These are phyloP conservation scores for Amphibolis antarctica DNA, from an alignment of 106 monocot species.

Conservation along the genomic window DNA sequence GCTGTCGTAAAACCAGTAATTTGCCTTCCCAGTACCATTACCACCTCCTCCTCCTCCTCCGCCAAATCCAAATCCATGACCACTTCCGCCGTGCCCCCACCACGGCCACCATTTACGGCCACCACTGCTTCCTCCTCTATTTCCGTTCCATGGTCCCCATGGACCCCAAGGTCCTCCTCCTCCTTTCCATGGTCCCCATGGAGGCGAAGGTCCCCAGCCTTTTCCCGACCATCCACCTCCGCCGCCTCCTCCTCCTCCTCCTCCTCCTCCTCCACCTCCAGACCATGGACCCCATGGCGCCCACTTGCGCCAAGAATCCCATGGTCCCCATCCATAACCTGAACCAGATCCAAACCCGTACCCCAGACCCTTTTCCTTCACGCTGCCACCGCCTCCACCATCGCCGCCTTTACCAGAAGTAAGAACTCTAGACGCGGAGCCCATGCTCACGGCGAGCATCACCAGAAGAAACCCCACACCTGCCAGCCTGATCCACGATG, in stretches of 20 bases:
- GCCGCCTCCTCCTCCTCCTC: neutral
- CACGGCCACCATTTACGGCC: neutral
- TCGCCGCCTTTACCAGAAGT: no score
- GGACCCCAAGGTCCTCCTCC: neutral
- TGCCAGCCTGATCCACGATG: neutral
- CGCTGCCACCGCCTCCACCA: no score
- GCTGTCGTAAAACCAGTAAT: neutral
- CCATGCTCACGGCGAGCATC: conserved; percentile 4
- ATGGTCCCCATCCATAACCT: no score
- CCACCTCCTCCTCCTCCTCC: conserved; percentile 6
- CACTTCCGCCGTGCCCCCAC: neutral
- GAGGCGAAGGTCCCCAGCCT: neutral
- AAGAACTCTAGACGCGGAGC: neutral
- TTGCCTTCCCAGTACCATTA: neutral
- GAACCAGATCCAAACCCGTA: no score
- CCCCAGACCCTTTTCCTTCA: no score
- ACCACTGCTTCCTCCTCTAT: no score
- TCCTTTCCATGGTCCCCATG: no score
- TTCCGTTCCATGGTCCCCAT: neutral
- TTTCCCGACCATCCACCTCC: neutral
- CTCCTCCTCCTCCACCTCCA: no score
- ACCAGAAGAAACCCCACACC: neutral
- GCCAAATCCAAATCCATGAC: neutral
- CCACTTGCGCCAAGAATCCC: no score
- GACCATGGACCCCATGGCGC: no score